Base-by-base conservation (phyloP, 1,284 basidiomycete genomes). In the Ceratobasidium sp. region DNA sequence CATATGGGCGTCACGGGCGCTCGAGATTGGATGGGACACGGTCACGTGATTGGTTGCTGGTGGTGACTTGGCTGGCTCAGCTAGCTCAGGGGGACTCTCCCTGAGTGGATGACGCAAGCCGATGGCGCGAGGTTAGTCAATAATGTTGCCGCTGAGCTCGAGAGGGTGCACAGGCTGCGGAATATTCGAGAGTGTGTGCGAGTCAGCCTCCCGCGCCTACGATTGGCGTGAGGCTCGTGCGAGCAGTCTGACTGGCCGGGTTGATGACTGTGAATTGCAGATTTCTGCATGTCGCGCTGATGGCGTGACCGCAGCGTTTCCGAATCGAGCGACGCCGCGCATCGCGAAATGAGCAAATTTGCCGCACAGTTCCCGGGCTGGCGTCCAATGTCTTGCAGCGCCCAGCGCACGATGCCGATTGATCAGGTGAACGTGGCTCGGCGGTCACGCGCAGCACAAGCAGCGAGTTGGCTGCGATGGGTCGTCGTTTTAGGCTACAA, bases 351-450 rank as follows among this genome's bases (percentile, higher is more conserved):
- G 48, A 7, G 71, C 57, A 27, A 64, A 48, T 74, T 74, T 74
- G 59, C 71, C 71, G 71, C 73, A 54, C 48, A 30, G 69, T 59
- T 41, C 35, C 48, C 57, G 57, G 38, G 46, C 18, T 16, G 46
- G 62, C 14, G 27, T 18, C 73, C 73, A 75, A 75, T 65, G 60
- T 59, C 62, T 60, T 33, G 50, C 62, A 75, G 73, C 73, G 73
- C 73, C 62, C 73, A 75, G 60, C 73, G 73, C 73, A 75, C 70
- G 70, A 64, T 50, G n/a, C 16, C 35, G 73, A 65, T 65, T 55
- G 60, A 75, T 75, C 48, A 55, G 62, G 65, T 75, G 55, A 75
- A 75, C 73, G 73, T 75, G 62, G 59, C 55, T 71, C 69, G 69
- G 73, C 30, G 60, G 62, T 65, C 62, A 65, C 73, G 44, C 73